Evolutionary conservation across 306 rosid genomes (phyloP), one percentile per base, ranked within the genome.

Genomic region (Glycyrrhiza uralensis): DNA sequence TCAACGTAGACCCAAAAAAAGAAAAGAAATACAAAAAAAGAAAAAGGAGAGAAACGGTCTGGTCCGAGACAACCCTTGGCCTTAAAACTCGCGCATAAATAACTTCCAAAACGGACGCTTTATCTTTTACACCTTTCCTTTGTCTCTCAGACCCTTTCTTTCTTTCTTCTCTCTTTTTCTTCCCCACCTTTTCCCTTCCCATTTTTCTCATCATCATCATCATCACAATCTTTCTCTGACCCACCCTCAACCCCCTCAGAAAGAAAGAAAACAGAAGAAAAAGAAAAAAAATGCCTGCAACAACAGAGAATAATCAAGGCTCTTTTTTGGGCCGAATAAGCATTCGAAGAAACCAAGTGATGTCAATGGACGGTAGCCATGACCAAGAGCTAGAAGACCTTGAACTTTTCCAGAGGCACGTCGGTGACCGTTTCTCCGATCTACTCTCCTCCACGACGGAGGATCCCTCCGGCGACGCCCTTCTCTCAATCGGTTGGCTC

Each of bases 251-350:
- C 10, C 22, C 35, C 32, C 35, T 20, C n/a, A 1, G 14, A 38
- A 4, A 3, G 6, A 2, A 1, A 57, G 4, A 38, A 2, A 28
- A 22, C 5, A 2, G 0, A 11, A 22, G 3, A 8, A 19, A 13
- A 6, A 1, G 1, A 8, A 13, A 6, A 7, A 85, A 51, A 74
- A 94, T 94, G 99, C 88, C 87, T 14, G 89, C 96, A 0, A 86
- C 97, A 8, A 80, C 80, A 12, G 83, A 80, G 60, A 96, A 91
- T 0, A 76, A 89, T 52, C 99, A 88, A 50, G 85, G 91, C 18
- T 91, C 99, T 0, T 95, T 95, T 39, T 86, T 95, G 76, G 92
- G 94, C 42, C 85, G 99, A 20, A 91, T 95, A 66, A 91, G 99
- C 74, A 89, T 91, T 57, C 89, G 99, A 1, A 62, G 97, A 42